Conservation (phyloP, 78 protist genomes). For the Dictyostelium citrinum region DNA sequence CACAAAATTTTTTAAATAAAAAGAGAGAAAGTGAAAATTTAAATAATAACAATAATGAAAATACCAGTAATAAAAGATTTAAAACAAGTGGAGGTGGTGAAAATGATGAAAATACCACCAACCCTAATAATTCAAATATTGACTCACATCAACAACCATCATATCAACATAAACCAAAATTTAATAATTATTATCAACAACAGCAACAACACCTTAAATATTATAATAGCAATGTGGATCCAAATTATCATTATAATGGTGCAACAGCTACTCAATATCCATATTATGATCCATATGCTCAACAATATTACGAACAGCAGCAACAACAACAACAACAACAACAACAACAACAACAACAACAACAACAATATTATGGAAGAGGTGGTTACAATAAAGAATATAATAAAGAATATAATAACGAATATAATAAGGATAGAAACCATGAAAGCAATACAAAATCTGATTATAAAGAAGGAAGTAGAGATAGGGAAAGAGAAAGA, state of each 20-base stretch:
- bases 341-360: not conserved
- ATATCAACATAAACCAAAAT: slow-evolving; percentile 1
- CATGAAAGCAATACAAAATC: not conserved
- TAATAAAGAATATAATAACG: not conserved
- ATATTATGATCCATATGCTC: not conserved
- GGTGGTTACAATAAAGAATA: not conserved
- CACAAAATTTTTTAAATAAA: not conserved
- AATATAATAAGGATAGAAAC: not conserved
- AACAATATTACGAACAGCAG: not conserved
- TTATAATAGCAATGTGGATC: not conserved
- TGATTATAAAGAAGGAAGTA: not conserved
- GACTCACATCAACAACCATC: not conserved
- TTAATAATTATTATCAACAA: not conserved
- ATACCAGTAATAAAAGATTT: not conserved
- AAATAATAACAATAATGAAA: not conserved
- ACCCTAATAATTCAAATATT: not conserved
- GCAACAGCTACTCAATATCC: not conserved
- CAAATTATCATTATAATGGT: not conserved
- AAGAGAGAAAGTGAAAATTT: not conserved
- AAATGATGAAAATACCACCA: not conserved
- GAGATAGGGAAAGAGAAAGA: not conserved
- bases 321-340: not conserved
- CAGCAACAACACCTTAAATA: not conserved
- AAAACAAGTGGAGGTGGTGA: not conserved
- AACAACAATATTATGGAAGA: not conserved